Base-by-base conservation (phyloP, 768 basidiomycete genomes). In the Porpolomopsis calyptriformis region DNA sequence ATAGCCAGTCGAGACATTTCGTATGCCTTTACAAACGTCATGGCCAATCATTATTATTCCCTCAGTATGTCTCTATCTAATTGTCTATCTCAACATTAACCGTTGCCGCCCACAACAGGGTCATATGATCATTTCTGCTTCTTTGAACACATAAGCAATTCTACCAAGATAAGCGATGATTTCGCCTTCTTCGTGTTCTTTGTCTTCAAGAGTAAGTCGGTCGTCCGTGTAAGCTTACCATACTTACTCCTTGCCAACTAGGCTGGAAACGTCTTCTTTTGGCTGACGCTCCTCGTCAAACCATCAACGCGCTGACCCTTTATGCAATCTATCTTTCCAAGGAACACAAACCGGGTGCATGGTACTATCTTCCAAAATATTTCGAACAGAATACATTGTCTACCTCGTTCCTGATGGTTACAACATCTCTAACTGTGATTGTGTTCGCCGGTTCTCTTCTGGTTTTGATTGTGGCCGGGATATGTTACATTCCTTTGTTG, bases 151-250 rank as follows among this genome's bases (percentile, higher is more conserved):
- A 96, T 99, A 64, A 82, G 81, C 58, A 83, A 88, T 58, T 98
- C 96, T 22, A 92, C 91, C 24, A 97, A 94, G 74, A 81, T 79
- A 51, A 92, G 85, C 63, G 96, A 99, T 60, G 90, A 96, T 58
- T 92, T 99, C 64, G 93, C 94, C 26, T 98, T 98, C 74, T 99
- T 96, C 65, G 78, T 98, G 59, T 99, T 98, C 78, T 99, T 99
- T 67, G 86, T 85, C 1, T 98, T 99, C 77, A 99, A 99, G 73
- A 94, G 94, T 88, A 50, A 45, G 80, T 69, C 16, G 10, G 1
- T 7, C 40, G 14, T 40, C 37, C 14, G 12, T 40, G 9, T 40
- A 7, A 18, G 43, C 8, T 18, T 16, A 25, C 38, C 4, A 16
- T 39, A 20, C 9, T 45, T 11, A 23, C 25, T 40, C 22, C 34